These are phyloP conservation scores for Ampelocalamus luodianensis DNA, from an alignment of 176 grass and related monocot genomes.

Conservation along the genomic window DNA sequence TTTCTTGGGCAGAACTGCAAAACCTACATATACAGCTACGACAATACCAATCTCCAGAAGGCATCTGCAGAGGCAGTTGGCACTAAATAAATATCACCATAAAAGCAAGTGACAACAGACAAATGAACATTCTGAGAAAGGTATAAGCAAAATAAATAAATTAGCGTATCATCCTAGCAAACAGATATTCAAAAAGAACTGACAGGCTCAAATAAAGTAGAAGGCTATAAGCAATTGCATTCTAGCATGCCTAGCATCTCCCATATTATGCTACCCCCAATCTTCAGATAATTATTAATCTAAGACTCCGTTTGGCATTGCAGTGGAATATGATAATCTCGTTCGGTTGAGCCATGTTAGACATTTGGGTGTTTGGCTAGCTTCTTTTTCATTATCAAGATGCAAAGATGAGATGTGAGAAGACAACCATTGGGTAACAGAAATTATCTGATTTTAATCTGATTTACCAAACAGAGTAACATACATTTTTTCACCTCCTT, in stretches of 20 bases:
- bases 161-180: slow-evolving; percentile 38
- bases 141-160: slow-evolving; percentile 24
- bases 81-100: slow-evolving; percentile 46
- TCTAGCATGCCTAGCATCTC: slow-evolving; percentile 13
- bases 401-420: not conserved
- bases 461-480: not conserved
- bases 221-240: slow-evolving; percentile 8
- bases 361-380: not conserved
- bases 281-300: slow-evolving; percentile 25
- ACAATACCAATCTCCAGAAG: slow-evolving; percentile 85
- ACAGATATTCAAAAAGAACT: slow-evolving; percentile 6
- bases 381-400: not conserved
- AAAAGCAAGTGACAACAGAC: slow-evolving; percentile 24
- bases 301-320: not conserved
- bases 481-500: not conserved
- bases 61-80: slow-evolving; percentile 64
- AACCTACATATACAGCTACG: slow-evolving; percentile 88
- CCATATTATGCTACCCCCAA: not conserved
- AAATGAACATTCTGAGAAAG: not conserved
- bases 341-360: not conserved
- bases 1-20: slow-evolving; percentile 67
- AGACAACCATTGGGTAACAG: not conserved
- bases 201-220: slow-evolving; percentile 27
- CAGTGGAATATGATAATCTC: not conserved
- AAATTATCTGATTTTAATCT: not conserved